These are phyloP conservation scores for Globisporangium yorkense DNA, from an alignment of 352 stramenopile species.

Conservation along the genomic window DNA sequence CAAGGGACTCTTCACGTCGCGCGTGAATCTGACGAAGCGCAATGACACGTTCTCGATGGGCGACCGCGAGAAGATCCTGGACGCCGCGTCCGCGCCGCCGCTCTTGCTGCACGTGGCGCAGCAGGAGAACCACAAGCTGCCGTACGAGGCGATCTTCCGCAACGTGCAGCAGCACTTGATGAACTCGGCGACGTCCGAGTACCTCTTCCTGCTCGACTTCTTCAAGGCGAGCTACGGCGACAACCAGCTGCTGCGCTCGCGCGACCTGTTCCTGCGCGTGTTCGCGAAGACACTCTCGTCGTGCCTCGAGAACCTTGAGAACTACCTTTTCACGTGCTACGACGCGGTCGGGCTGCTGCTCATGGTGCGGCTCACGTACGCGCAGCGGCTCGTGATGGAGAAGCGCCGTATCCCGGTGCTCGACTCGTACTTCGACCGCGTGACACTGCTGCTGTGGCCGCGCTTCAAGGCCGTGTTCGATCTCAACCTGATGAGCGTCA, in stretches of 20 bases:
- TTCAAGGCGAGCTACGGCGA: slow-evolving; percentile 81
- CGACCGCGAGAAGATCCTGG: slow-evolving; percentile 88
- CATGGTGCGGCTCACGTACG: slow-evolving; percentile 96
- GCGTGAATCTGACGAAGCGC: slow-evolving; percentile 94
- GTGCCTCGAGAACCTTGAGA: slow-evolving; percentile 97
- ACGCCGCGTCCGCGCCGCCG: slow-evolving; percentile 69
- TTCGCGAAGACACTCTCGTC: slow-evolving; percentile 95
- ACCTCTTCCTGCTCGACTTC: slow-evolving; percentile 95
- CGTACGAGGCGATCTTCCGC: slow-evolving; percentile 96
- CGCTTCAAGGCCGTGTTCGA: slow-evolving; percentile 97
- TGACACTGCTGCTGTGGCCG: slow-evolving; percentile 95
- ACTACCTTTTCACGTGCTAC: slow-evolving; percentile 97
- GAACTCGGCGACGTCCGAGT: slow-evolving; percentile 97
- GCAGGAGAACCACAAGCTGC: slow-evolving; percentile 88
- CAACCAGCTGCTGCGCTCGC: slow-evolving; percentile 52
- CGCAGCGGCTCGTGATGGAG: slow-evolving; percentile 78
- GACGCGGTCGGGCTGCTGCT: slow-evolving; percentile 97
- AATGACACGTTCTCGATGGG: slow-evolving; percentile 93
- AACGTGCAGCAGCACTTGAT: slow-evolving; percentile 96
- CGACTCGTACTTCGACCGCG: slow-evolving; percentile 95
- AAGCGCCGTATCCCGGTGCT: slow-evolving; percentile 87
- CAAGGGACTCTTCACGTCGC: slow-evolving; percentile 74
- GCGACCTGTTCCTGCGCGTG: slow-evolving; percentile 92
- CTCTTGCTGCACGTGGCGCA: slow-evolving; percentile 94
- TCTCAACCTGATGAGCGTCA: slow-evolving; percentile 90